A percentile compares a stretch with the other conserved stretches of the same genome.
Conservation (phyloP, 179 eudicot species). For the Beta corolliflora region DNA sequence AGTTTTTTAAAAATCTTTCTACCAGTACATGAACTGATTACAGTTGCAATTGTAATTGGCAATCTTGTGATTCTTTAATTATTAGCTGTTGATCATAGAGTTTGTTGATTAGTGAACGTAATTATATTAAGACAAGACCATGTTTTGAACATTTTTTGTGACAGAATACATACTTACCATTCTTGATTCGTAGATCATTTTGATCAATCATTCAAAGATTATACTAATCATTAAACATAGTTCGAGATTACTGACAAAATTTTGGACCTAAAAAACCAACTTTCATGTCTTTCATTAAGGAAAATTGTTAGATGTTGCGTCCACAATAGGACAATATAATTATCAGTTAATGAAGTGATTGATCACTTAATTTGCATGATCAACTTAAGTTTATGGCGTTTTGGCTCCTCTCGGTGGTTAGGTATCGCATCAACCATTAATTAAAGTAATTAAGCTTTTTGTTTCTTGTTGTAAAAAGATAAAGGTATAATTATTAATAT, state of each 20-base stretch:
- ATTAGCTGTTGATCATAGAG: background rate
- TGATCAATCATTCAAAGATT: conserved; percentile 5
- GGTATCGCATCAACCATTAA: conserved; percentile 24
- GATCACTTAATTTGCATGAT: conserved; percentile 19
- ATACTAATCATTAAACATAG: conserved; percentile 10
- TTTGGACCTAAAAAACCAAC: conserved; percentile 21
- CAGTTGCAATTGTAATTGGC: background rate
- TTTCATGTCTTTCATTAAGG: conserved; percentile 6
- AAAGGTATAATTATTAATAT: background rate
- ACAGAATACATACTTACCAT: background rate
- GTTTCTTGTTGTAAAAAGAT: background rate
- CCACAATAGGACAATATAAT: conserved; percentile 28
- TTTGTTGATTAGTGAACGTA: background rate
- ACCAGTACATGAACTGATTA: background rate
- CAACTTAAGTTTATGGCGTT: conserved; percentile 12
- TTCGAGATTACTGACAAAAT: conserved; percentile 37
- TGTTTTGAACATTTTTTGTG: background rate
- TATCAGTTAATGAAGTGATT: conserved; percentile 9
- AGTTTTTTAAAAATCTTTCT: background rate
- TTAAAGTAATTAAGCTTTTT: conserved; percentile 12
- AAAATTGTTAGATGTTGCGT: conserved; percentile 16
- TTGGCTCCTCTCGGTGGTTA: conserved; percentile 19
- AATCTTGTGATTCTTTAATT: background rate
- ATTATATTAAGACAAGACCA: background rate
- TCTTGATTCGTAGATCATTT: background rate